phyloP scores from a whole-genome alignment of 352 stramenopile species.

The Aphanomyces euteiches region DNA sequence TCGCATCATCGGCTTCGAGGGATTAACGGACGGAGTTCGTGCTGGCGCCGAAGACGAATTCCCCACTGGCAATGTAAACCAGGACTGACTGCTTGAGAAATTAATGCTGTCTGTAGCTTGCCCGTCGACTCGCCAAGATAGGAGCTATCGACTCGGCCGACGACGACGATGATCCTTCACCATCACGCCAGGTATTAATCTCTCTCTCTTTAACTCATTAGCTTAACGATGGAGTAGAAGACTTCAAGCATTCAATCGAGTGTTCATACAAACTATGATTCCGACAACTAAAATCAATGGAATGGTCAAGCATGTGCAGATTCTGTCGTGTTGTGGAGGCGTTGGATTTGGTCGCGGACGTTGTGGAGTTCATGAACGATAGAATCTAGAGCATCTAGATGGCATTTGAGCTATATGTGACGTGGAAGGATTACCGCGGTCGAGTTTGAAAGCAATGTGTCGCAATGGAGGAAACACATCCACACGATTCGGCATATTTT shows the following conservation, averaged over 20 bases:
- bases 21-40: constrained; percentile 68
- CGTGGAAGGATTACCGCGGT: not conserved
- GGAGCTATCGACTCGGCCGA: constrained; percentile 49
- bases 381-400: constrained; percentile 1
- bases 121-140: constrained; percentile 54
- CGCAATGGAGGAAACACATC: constrained; percentile 7
- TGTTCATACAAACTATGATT: constrained; percentile 10
- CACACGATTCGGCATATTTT: not conserved
- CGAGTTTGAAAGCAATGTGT: constrained; percentile 1
- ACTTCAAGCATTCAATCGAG: constrained; percentile 21
- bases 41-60: constrained; percentile 54
- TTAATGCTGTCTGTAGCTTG: constrained; percentile 44
- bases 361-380: constrained; percentile 12
- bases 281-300: constrained; percentile 3
- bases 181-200: not conserved
- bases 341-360: constrained; percentile 18
- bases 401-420: not conserved
- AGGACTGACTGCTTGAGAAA: not conserved
- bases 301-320: not conserved
- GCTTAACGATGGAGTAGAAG: constrained; percentile 4
- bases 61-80: constrained; percentile 51
- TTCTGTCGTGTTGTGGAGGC: not conserved
- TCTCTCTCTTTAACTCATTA: not conserved
- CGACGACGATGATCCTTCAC: constrained; percentile 38
- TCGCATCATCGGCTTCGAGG: constrained; percentile 89